Conservation (phyloP, 164 flowering plant species). For the Magnolia changhungtana region DNA sequence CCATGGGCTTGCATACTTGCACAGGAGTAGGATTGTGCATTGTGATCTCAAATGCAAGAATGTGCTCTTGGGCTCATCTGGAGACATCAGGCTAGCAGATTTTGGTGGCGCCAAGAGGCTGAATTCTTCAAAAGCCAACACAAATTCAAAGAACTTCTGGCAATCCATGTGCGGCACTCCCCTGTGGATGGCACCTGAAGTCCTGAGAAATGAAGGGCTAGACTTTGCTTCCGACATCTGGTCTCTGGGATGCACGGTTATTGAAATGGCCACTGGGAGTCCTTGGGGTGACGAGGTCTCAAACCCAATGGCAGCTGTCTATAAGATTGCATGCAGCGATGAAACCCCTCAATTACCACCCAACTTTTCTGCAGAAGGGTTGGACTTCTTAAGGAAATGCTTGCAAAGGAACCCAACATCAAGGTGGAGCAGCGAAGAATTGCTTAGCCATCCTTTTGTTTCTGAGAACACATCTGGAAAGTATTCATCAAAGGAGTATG, state of each 20-base stretch:
- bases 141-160: background rate
- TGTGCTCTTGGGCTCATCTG: slow-evolving; percentile 44
- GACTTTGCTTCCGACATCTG: slow-evolving; percentile 47
- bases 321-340: slow-evolving; percentile 38
- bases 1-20: slow-evolving; percentile 43
- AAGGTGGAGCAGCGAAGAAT: slow-evolving; percentile 37
- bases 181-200: slow-evolving; percentile 74
- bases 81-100: slow-evolving; percentile 50
- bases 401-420: slow-evolving; percentile 34
- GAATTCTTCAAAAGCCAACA: slow-evolving; percentile 9
- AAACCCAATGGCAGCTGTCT: slow-evolving; percentile 35
- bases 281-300: slow-evolving; percentile 38
- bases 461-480: background rate
- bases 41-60: slow-evolving; percentile 64
- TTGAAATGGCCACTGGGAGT: slow-evolving; percentile 63
- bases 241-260: slow-evolving; percentile 64
- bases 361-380: slow-evolving; percentile 35
- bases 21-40: slow-evolving; percentile 47
- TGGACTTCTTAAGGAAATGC: slow-evolving; percentile 53
- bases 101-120: slow-evolving; percentile 49
- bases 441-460: slow-evolving; percentile 55
- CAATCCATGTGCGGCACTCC: slow-evolving; percentile 47
- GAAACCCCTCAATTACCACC: slow-evolving; percentile 39
- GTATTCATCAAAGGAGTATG: background rate
- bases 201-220: slow-evolving; percentile 34